These are phyloP conservation scores for Phytophthora macrochlamydospora DNA, from an alignment of 352 stramenopile species.

Conservation along the genomic window DNA sequence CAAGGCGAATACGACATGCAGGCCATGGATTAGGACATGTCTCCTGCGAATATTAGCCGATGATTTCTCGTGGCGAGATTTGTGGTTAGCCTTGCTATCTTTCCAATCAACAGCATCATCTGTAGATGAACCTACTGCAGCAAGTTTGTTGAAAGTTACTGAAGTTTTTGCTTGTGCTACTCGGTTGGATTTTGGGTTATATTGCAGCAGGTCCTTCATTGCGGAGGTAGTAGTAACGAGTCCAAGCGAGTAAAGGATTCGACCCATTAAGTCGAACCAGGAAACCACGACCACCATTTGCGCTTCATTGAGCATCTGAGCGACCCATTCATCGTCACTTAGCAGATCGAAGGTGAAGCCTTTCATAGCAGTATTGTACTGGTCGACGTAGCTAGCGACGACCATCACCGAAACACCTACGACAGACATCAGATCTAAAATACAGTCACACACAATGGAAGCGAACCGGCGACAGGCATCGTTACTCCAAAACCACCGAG, in stretches of 20 bases:
- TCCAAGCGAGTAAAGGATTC: constrained; percentile 24
- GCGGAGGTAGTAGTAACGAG: constrained; percentile 17
- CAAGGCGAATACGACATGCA: constrained; percentile 3
- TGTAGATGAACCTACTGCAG: too few species aligned
- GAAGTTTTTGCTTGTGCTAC: background rate
- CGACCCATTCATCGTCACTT: constrained; percentile 4
- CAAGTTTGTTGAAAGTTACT: too few species aligned
- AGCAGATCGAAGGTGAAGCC: constrained; percentile 14
- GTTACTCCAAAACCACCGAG: constrained; percentile 13
- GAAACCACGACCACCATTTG: constrained; percentile 32
- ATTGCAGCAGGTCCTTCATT: constrained; percentile 26
- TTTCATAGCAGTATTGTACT: constrained; percentile 2
- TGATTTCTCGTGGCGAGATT: too few species aligned
- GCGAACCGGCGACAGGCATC: constrained; percentile 24
- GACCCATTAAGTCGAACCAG: constrained; percentile 25
- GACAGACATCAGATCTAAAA: constrained; percentile 27
- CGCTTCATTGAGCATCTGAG: constrained; percentile 31
- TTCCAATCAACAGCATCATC: too few species aligned
- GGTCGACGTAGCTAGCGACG: constrained; percentile 14
- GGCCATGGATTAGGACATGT: background rate
- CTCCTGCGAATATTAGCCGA: too few species aligned
- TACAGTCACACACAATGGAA: constrained; percentile 21
- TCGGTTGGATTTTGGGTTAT: background rate
- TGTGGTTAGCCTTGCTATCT: too few species aligned
- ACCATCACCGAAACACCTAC: constrained; percentile 26